Percentiles rank a stretch among this genome's conserved stretches.
These are phyloP conservation scores for Fomes fomentarius DNA, from an alignment of 1,284 basidiomycete genomes.

Conservation along the genomic window DNA sequence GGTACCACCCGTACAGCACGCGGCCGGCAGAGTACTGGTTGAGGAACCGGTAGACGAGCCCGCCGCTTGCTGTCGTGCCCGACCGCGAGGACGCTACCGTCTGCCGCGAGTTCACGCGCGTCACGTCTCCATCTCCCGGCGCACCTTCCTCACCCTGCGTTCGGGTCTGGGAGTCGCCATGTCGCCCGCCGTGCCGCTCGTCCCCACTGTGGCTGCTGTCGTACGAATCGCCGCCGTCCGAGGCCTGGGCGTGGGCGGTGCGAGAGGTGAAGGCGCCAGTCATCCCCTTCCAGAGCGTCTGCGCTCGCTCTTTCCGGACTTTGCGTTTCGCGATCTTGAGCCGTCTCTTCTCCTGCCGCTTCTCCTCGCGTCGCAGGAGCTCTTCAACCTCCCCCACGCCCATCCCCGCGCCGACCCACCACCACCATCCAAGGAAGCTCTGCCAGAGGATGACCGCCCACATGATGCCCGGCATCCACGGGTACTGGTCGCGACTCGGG, in stretches of 20 bases:
- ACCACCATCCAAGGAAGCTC: slow-evolving; percentile 93
- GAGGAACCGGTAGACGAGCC: slow-evolving; percentile 19
- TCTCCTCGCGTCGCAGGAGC: slow-evolving; percentile 59
- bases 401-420: slow-evolving; percentile 95
- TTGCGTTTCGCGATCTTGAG: slow-evolving; percentile 41
- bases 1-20: slow-evolving; percentile 54
- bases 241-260: neutral
- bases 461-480: slow-evolving; percentile 85
- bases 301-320: slow-evolving; percentile 49
- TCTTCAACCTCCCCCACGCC: slow-evolving; percentile 66
- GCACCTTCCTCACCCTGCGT: neutral
- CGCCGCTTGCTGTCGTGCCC: slow-evolving; percentile 3
- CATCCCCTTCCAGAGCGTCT: slow-evolving; percentile 57
- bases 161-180: too few relatives aligned
- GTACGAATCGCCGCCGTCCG: slow-evolving; percentile 11
- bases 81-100: slow-evolving; percentile 14
- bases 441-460: slow-evolving; percentile 93
- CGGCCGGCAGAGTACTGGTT: slow-evolving; percentile 26
- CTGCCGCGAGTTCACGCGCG: slow-evolving; percentile 12
- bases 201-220: slow-evolving; percentile 8
- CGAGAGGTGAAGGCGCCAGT: slow-evolving; percentile 38
- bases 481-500: slow-evolving; percentile 76
- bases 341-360: slow-evolving; percentile 52
- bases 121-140: too few relatives aligned
- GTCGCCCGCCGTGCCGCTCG: neutral